Evolutionary conservation across 148 eudicot species (phyloP).

Genomic region (Amaranthus palmeri): DNA sequence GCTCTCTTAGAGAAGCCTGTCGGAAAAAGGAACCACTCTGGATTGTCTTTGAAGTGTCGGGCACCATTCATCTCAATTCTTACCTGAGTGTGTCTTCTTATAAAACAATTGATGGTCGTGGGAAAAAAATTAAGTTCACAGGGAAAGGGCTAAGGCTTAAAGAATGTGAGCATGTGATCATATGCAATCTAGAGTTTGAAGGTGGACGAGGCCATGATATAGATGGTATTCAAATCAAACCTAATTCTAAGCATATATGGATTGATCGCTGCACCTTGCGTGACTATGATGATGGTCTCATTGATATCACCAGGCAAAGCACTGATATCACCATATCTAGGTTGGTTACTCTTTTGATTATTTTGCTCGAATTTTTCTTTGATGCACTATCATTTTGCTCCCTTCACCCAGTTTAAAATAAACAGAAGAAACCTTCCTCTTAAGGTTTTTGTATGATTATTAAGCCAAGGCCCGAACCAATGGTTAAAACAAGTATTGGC

Average conservation of each 20-base stretch:
- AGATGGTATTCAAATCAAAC: conserved; percentile 93
- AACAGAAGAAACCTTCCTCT: neutral
- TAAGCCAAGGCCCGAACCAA: neutral
- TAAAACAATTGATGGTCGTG: conserved; percentile 92
- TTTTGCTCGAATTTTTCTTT: neutral
- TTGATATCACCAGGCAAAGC: conserved; percentile 78
- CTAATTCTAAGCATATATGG: conserved; percentile 89
- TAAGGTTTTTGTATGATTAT: neutral
- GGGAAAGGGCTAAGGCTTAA: conserved; percentile 83
- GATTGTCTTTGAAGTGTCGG: conserved; percentile 88
- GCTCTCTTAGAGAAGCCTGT: conserved; percentile 85
- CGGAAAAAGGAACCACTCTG: conserved; percentile 80
- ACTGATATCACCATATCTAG: conserved; percentile 89
- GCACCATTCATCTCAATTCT: conserved; percentile 65
- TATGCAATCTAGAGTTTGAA: conserved; percentile 82
- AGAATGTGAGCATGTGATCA: conserved; percentile 87
- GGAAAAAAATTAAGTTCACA: conserved; percentile 63
- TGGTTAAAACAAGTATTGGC: too few species aligned
- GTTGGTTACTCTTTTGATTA: conserved; percentile 41
- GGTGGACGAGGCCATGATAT: conserved; percentile 86
- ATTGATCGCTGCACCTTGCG: conserved; percentile 81
- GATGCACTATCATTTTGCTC: neutral
- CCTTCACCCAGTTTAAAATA: too few species aligned
- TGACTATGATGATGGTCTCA: conserved; percentile 85
- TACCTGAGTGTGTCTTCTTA: conserved; percentile 67